These are phyloP conservation scores for Magnolia sinica DNA, from an alignment of 164 flowering plant species.

Conservation along the genomic window DNA sequence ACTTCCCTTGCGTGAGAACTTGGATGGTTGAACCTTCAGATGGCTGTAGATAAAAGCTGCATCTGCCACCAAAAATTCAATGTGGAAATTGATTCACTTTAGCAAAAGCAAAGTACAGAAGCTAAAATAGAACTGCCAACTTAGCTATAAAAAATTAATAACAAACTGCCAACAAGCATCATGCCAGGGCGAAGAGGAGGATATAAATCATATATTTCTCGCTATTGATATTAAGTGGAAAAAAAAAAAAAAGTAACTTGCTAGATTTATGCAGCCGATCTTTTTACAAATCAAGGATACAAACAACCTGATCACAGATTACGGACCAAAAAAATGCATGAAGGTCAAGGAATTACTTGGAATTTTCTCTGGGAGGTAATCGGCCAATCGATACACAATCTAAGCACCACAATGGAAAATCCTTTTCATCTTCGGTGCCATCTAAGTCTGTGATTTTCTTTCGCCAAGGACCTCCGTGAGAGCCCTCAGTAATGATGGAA, in stretches of 20 bases:
- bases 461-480: slow-evolving; percentile 97
- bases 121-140: neutral
- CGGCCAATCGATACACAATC: slow-evolving; percentile 89
- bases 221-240: neutral
- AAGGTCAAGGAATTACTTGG: slow-evolving; percentile 56
- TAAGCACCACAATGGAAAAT: slow-evolving; percentile 94
- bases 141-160: too few relatives aligned
- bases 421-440: slow-evolving; percentile 96
- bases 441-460: slow-evolving; percentile 83
- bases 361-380: slow-evolving; percentile 85
- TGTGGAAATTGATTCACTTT: slow-evolving; percentile 3
- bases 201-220: too few relatives aligned
- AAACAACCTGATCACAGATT: neutral
- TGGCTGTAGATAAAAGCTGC: slow-evolving; percentile 92
- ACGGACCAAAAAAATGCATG: neutral
- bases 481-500: slow-evolving; percentile 95
- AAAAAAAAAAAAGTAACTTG: neutral
- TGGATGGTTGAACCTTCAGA: slow-evolving; percentile 86
- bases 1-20: slow-evolving; percentile 88
- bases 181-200: neutral
- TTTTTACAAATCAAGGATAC: neutral
- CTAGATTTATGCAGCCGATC: neutral
- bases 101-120: neutral
- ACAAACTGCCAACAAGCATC: too few relatives aligned
- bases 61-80: slow-evolving; percentile 41